Conservation (phyloP, 1,284 basidiomycete genomes). For the Erythrobasidium hasegawianum region DNA sequence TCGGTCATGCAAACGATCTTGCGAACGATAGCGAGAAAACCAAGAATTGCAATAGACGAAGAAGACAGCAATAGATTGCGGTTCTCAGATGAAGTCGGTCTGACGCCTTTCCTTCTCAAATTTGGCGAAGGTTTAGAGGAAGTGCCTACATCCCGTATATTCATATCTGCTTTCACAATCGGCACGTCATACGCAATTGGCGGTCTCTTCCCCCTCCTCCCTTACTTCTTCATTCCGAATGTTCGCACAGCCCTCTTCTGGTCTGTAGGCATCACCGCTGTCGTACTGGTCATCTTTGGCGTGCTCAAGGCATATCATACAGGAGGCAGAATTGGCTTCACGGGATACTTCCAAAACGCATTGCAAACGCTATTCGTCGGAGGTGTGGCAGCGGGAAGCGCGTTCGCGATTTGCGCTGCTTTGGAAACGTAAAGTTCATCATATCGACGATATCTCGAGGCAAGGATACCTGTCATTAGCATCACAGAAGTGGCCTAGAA, state of each 20-base stretch:
- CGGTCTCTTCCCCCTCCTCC: slow-evolving; percentile 63
- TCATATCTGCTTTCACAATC: slow-evolving; percentile 86
- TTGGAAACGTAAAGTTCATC: slow-evolving; percentile 56
- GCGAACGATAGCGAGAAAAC: slow-evolving; percentile 40
- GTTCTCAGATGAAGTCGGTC: slow-evolving; percentile 68
- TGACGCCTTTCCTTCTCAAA: slow-evolving; percentile 81
- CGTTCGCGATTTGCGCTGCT: slow-evolving; percentile 75
- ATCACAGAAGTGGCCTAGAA: no score
- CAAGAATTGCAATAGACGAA: slow-evolving; percentile 34
- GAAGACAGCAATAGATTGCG: slow-evolving; percentile 49
- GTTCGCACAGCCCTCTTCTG: slow-evolving; percentile 58
- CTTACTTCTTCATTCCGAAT: slow-evolving; percentile 76
- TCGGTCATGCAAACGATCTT: slow-evolving; percentile 38
- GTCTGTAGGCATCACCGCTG: slow-evolving; percentile 49
- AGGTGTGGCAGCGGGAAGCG: slow-evolving; percentile 80
- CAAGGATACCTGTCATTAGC: no score
- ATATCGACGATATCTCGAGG: not conserved
- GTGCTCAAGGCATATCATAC: slow-evolving; percentile 79
- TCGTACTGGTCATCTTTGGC: slow-evolving; percentile 86
- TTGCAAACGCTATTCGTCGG: slow-evolving; percentile 84
- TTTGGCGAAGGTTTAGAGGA: slow-evolving; percentile 90
- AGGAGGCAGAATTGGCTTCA: slow-evolving; percentile 61
- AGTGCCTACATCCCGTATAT: slow-evolving; percentile 63
- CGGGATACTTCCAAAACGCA: slow-evolving; percentile 75
- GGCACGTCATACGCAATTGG: slow-evolving; percentile 81